Conservation (phyloP, 148 eudicot species). For the Camellia lanceoleosa region DNA sequence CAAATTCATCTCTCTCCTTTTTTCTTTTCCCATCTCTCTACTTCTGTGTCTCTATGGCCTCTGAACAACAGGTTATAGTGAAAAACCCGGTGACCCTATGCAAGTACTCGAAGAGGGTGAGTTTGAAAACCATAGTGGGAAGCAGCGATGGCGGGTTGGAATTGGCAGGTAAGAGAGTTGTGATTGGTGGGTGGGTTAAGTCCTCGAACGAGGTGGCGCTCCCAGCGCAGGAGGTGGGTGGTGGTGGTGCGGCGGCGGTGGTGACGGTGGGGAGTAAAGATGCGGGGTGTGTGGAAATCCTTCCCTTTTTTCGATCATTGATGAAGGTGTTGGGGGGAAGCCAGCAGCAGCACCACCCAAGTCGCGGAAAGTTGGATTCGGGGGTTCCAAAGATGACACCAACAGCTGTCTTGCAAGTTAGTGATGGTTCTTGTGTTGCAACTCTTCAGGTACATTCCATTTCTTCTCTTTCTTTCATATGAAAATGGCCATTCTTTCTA, state of each 20-base stretch:
- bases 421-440: constrained; percentile 75
- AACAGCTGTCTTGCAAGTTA: constrained; percentile 55
- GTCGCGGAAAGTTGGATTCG: constrained; percentile 35
- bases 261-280: constrained; percentile 29
- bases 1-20: not conserved
- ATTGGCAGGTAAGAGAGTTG: constrained; percentile 52
- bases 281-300: constrained; percentile 61
- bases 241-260: constrained; percentile 5
- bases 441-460: constrained; percentile 60
- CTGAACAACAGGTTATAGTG: constrained; percentile 20
- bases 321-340: constrained; percentile 65
- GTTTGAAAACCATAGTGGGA: constrained; percentile 47
- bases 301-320: constrained; percentile 61
- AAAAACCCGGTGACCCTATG: constrained; percentile 30
- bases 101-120: constrained; percentile 64
- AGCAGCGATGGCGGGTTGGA: constrained; percentile 55
- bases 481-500: not conserved
- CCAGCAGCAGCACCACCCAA: not conserved
- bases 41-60: constrained; percentile 23
- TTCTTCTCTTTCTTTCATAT: not conserved
- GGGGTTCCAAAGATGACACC: constrained; percentile 16
- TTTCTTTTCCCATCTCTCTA: not conserved
- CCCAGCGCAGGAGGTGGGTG: constrained; percentile 27
- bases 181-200: constrained; percentile 97
- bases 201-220: constrained; percentile 58